Percentiles rank a stretch among this genome's conserved stretches.
Evolutionary conservation across 257 asterid species (phyloP).

Genomic region (Eucommia ulmoides): DNA sequence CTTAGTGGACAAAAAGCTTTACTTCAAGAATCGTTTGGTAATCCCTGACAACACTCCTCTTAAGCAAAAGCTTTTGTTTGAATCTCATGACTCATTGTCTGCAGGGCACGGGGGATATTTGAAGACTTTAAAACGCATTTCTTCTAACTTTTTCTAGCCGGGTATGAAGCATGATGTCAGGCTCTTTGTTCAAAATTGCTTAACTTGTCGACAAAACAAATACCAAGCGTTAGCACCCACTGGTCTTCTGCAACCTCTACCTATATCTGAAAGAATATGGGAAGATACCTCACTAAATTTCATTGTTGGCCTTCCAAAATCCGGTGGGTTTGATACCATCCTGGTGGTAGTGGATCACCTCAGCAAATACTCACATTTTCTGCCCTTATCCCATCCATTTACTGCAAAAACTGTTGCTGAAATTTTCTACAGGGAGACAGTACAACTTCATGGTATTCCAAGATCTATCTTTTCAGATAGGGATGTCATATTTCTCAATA

Average conservation of each 20-base stretch:
- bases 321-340: background rate
- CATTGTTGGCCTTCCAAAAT: background rate
- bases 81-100: background rate
- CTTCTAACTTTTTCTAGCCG: constrained; percentile 3
- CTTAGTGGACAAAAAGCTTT: constrained; percentile 2
- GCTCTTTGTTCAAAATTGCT: constrained; percentile 4
- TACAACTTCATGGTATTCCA: background rate
- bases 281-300: background rate
- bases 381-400: background rate
- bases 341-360: background rate
- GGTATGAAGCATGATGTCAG: constrained; percentile 1
- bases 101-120: background rate
- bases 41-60: background rate
- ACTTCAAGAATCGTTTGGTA: background rate
- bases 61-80: background rate
- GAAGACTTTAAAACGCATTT: background rate
- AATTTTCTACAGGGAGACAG: background rate
- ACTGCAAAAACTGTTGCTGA: background rate
- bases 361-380: background rate
- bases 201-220: constrained; percentile 1
- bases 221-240: background rate
- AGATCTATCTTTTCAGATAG: background rate
- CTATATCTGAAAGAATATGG: background rate
- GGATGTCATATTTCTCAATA: background rate
- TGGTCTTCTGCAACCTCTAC: constrained; percentile 2